Evolutionary conservation across 2,329 filamentous ascomycete genomes (phyloP).

Genomic region (Penicillium vulpinum): DNA sequence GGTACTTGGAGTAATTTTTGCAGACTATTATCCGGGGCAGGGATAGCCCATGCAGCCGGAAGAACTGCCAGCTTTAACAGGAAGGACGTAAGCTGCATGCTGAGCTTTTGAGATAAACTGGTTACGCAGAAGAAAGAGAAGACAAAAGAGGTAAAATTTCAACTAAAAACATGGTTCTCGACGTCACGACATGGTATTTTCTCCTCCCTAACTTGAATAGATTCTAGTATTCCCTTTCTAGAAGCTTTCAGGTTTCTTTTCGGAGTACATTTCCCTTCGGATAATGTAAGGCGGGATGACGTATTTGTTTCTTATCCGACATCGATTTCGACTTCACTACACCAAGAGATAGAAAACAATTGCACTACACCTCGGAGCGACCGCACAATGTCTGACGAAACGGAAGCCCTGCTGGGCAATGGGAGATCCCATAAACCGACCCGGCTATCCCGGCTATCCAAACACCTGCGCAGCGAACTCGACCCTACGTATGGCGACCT

Average conservation of each 20-base stretch:
- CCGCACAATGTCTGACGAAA: constrained; percentile 10
- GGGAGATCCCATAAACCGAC: neutral
- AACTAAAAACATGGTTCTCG: no score
- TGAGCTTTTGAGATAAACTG: neutral
- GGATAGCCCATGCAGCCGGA: constrained; percentile 5
- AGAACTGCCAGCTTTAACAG: constrained; percentile 5
- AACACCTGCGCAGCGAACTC: constrained; percentile 46
- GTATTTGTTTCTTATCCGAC: neutral
- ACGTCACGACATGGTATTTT: constrained; percentile 3
- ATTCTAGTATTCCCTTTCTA: no score
- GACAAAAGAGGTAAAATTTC: no score
- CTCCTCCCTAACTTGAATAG: no score
- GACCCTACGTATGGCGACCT: constrained; percentile 65
- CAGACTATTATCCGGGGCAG: constrained; percentile 19
- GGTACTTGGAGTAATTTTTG: constrained; percentile 39
- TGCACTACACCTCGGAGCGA: neutral
- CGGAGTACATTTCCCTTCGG: no score
- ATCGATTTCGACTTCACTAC: neutral
- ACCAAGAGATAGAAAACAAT: neutral
- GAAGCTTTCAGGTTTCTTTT: no score
- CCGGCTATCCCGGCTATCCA: neutral
- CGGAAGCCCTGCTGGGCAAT: constrained; percentile 14
- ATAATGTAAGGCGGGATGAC: constrained; percentile 4
- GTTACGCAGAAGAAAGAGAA: neutral
- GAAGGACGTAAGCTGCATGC: neutral